Conservation (phyloP, 2,329 filamentous ascomycete species). For the Xylaria multiplex region DNA sequence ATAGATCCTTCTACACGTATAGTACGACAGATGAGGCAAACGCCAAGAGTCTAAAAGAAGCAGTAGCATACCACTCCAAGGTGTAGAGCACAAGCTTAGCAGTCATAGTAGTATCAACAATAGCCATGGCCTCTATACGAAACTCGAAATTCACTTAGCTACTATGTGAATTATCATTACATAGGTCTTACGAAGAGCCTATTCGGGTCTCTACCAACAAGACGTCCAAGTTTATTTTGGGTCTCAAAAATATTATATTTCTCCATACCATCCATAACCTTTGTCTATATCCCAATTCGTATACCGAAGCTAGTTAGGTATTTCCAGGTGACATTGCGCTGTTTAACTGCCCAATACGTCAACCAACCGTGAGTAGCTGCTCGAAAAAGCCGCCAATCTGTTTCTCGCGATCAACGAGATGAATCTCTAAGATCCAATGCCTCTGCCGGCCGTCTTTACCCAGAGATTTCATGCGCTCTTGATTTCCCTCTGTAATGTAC, state of each 20-base stretch:
- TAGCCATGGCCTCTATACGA: too few species aligned
- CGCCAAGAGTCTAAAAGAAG: too few species aligned
- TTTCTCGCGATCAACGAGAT: constrained; percentile 54
- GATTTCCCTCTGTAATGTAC: constrained; percentile 58
- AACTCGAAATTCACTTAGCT: too few species aligned
- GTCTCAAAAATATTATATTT: not conserved
- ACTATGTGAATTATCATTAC: too few species aligned
- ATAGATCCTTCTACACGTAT: too few species aligned
- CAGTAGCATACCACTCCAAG: too few species aligned
- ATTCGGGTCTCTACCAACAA: too few species aligned
- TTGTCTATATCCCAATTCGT: not conserved
- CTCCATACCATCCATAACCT: not conserved
- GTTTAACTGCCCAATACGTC: not conserved
- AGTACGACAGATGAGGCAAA: too few species aligned
- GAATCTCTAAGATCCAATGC: constrained; percentile 63
- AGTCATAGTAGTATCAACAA: too few species aligned
- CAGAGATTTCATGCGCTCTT: constrained; percentile 52
- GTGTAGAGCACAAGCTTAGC: too few species aligned
- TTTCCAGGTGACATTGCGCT: not conserved
- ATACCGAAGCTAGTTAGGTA: not conserved
- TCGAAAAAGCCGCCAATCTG: constrained; percentile 58
- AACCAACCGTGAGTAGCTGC: constrained; percentile 48
- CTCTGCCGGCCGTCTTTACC: constrained; percentile 55
- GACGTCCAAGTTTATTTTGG: too few species aligned
- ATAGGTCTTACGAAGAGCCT: too few species aligned